Percentiles rank a stretch among this genome's conserved stretches.
Evolutionary conservation across 495 filamentous ascomycete species (phyloP).

Genomic region (Xylaria castorea): DNA sequence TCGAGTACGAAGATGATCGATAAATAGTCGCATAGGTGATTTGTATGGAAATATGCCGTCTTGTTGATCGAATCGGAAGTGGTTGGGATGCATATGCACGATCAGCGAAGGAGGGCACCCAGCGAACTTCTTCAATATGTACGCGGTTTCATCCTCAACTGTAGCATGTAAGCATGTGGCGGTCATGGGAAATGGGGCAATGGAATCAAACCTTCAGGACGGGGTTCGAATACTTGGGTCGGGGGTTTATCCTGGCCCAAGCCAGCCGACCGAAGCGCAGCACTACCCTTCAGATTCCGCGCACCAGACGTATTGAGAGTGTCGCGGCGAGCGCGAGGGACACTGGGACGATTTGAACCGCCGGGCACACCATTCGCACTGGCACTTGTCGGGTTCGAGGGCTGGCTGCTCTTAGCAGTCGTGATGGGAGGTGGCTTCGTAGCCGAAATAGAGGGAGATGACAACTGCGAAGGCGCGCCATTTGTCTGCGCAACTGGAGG

Average conservation of each 20-base stretch:
- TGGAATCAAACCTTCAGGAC: conserved; percentile 52
- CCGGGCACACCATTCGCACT: conserved; percentile 55
- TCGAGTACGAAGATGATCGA: conserved; percentile 68
- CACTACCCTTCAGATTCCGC: conserved; percentile 51
- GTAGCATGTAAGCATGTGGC: conserved; percentile 6
- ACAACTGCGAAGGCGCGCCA: conserved; percentile 67
- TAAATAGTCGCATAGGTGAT: conserved; percentile 84
- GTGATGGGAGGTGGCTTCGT: conserved; percentile 58
- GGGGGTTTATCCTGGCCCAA: conserved; percentile 47
- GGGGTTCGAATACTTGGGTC: conserved; percentile 48
- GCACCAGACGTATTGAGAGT: conserved; percentile 42
- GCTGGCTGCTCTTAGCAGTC: conserved; percentile 48
- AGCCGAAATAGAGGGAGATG: conserved; percentile 69
- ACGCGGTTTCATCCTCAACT: conserved; percentile 42
- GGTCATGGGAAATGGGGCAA: not conserved
- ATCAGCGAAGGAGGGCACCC: conserved; percentile 81
- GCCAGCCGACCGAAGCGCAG: conserved; percentile 52
- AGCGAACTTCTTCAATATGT: conserved; percentile 83
- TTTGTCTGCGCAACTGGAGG: conserved; percentile 74
- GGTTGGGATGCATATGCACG: conserved; percentile 80
- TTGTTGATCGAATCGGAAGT: conserved; percentile 94
- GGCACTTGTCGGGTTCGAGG: conserved; percentile 48
- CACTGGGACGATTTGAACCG: conserved; percentile 53
- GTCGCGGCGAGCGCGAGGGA: conserved; percentile 59
- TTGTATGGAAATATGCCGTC: conserved; percentile 90